Conservation (phyloP, 495 filamentous ascomycete species). For the Penicillium verhagenii region DNA sequence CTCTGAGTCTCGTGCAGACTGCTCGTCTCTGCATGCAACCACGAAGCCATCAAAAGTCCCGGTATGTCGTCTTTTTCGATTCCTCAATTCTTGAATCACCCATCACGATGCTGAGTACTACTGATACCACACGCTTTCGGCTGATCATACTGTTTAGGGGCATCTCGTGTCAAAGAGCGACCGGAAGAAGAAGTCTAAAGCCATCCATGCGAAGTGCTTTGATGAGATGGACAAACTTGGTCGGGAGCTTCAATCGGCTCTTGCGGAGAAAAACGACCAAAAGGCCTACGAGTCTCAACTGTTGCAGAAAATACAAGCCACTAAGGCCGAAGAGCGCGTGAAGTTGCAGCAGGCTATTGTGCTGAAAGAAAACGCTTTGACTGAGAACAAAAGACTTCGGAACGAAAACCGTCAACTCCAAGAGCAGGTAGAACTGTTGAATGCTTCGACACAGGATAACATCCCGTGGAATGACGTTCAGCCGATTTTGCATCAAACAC, state of each 20-base stretch:
- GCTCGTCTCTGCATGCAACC: neutral
- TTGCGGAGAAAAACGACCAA: neutral
- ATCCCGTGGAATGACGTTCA: constrained; percentile 16
- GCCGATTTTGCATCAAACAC: constrained; percentile 11
- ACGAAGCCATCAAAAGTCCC: neutral
- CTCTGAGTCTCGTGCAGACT: neutral
- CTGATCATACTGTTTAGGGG: neutral
- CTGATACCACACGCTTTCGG: neutral
- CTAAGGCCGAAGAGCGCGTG: neutral
- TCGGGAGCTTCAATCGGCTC: neutral
- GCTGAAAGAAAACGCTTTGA: neutral
- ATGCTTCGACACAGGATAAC: constrained; percentile 10
- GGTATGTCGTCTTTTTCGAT: neutral
- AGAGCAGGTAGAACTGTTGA: constrained; percentile 14
- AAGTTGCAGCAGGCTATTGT: neutral
- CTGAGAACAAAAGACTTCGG: constrained; percentile 3
- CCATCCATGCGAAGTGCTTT: neutral
- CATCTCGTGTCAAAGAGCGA: neutral
- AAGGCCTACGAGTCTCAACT: neutral
- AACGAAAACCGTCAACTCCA: constrained; percentile 7
- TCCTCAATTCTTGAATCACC: neutral
- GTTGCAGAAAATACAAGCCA: neutral
- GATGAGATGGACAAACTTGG: neutral
- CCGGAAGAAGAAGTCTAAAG: neutral
- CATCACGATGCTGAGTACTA: neutral